A percentile compares a stretch with the other conserved stretches of the same genome.
Evolutionary conservation across 163 green algal genomes (phyloP).

Genomic region (Scenedesmus sp.): DNA sequence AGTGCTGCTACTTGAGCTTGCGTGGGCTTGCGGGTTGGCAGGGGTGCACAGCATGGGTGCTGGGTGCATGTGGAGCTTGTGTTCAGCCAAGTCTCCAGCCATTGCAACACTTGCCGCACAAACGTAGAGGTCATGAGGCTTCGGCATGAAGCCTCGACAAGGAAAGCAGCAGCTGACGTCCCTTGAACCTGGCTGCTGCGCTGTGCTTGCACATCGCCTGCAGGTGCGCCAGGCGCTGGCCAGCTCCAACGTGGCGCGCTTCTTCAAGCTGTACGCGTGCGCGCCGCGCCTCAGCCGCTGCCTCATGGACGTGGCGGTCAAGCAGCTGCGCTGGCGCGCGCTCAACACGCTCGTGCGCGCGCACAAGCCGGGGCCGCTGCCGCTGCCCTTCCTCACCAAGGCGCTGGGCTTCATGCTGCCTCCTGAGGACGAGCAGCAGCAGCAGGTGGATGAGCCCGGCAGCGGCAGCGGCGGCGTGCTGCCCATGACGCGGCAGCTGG

Average conservation of each 20-base stretch:
- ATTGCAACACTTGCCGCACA: too few species aligned
- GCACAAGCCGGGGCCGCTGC: slow-evolving; percentile 73
- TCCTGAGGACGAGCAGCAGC: neutral
- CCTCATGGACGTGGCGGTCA: slow-evolving; percentile 84
- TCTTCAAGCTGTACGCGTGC: slow-evolving; percentile 87
- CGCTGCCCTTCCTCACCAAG: slow-evolving; percentile 73
- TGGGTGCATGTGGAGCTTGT: too few species aligned
- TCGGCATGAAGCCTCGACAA: too few species aligned
- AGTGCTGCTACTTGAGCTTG: too few species aligned
- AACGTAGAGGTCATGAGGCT: too few species aligned
- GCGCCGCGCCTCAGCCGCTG: slow-evolving; percentile 81
- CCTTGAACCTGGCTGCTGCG: neutral
- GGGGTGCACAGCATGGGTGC: too few species aligned
- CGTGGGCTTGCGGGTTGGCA: too few species aligned
- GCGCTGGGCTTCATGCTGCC: slow-evolving; percentile 79
- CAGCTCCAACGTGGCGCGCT: slow-evolving; percentile 60
- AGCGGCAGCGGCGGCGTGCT: neutral
- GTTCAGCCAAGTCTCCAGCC: too few species aligned
- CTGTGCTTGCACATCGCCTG: slow-evolving; percentile 61
- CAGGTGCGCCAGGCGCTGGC: slow-evolving; percentile 71
- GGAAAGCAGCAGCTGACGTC: neutral
- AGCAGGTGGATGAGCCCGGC: neutral
- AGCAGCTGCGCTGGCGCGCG: slow-evolving; percentile 72
- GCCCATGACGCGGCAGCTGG: slow-evolving; percentile 13
- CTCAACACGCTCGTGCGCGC: slow-evolving; percentile 78